Evolutionary conservation across 2,329 filamentous ascomycete species (phyloP), one percentile per base, ranked within the genome.

Genomic region (Hypoxylon sp.): DNA sequence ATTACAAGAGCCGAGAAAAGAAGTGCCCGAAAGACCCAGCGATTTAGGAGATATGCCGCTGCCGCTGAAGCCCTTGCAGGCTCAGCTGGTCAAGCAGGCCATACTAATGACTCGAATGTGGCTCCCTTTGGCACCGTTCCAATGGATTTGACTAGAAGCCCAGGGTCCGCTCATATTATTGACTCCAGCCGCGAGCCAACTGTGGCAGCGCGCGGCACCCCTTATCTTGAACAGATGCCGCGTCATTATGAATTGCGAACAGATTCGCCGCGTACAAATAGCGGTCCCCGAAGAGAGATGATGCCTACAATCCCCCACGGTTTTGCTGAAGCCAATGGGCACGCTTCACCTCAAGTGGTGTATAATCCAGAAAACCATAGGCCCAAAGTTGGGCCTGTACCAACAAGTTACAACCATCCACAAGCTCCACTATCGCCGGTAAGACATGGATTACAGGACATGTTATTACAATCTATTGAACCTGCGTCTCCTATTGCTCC

Each of bases 11-110:
- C 71, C 25, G 76, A 78, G 56, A 74, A 64, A 41, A 74, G 64
- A 61, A 74, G 56, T 13, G 75, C 75, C 51, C 75, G 74, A 50
- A 75, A 74, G 64, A 73, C 74, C 13, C 75, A 73, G 49, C 75
- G 77, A 32, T 79, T 78, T 68, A 79, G 75, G 65, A 74, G 77
- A 74, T 79, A 79, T 63, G 76, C 76, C 65, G 75, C 75, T 52
- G 75, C 76, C 34, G 77, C 77, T 60, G 73, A 79, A 65, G 74
- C 75, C 45, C 71, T 78, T 23, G 73, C 75, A 30, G 69, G 65
- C 55, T 67, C 72, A 28, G 60, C 68, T 23, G 43, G 52, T n/a
- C 70, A 67, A 11, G 58, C 66, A 60, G 56, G 45, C 19, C 61
- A 63, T 58, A 53, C 51, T 36, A 58, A 61, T 49, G 69, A 64